phyloP scores from a whole-genome alignment of 2,329 filamentous ascomycete species.

The Colletotrichum chrysophilum region DNA sequence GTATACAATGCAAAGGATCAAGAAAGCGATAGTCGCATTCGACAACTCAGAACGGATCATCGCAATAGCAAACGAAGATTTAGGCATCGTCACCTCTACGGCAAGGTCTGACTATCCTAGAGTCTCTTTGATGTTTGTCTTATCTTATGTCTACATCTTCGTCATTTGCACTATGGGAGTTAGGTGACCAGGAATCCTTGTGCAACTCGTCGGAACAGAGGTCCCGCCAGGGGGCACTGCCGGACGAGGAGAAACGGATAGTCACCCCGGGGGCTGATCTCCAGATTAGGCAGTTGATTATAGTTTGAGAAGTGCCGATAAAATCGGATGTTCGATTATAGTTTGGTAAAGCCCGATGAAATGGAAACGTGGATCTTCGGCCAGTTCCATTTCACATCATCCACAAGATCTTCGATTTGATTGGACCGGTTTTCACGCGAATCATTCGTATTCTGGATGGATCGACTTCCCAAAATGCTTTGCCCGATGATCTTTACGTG shows the following conservation, averaged over 20 bases:
- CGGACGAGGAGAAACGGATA: background rate
- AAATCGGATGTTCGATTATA: background rate
- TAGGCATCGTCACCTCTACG: background rate
- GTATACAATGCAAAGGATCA: background rate
- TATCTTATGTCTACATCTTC: background rate
- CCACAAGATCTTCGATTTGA: too few relatives aligned
- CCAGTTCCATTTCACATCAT: background rate
- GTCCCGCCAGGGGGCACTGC: background rate
- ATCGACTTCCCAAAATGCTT: background rate
- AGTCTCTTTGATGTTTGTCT: background rate
- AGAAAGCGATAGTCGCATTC: background rate
- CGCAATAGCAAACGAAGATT: background rate
- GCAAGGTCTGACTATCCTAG: background rate
- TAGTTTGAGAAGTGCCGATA: background rate
- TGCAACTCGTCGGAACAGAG: background rate
- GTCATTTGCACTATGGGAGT: background rate
- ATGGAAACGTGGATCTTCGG: background rate
- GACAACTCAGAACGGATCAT: background rate
- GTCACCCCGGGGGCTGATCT: background rate
- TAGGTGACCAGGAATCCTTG: background rate
- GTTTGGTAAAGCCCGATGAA: background rate
- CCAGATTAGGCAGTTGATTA: background rate
- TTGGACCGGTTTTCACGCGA: background rate
- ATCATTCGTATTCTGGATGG: fast-evolving
- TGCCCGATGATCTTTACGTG: background rate